Base-by-base conservation (phyloP, 306 rosid species). In the Arachis stenosperma region DNA sequence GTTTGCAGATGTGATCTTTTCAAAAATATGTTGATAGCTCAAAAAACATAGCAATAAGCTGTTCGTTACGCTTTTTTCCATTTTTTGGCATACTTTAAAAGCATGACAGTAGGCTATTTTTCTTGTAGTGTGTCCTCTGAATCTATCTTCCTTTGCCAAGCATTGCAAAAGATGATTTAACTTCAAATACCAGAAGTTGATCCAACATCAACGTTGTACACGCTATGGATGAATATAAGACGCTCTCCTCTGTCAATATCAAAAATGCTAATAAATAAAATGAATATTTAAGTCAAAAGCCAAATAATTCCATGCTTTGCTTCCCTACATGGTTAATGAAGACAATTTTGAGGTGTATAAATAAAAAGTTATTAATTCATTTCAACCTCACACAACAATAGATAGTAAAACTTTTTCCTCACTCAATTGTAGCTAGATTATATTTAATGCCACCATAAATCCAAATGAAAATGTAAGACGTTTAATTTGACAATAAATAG, bases 151-250 rank as follows among this genome's bases (percentile, higher is more conserved):
- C 27, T 22, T 22, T 22, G 27, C 27, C 27, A 22, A 22, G 27
- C 27, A 22, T 0, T 22, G 27, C 27, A 22, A 22, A 22, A 22
- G 27, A 22, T 22, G 27, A 22, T 22, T 22, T 22, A 22, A 22
- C 27, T 22, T 22, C 27, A 22, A 22, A 22, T 22, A 22, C 27
- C 27, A 70, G 88, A 78, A 64, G 13, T 46, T 55, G 92, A 76
- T 81, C 60, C 70, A 6, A 50, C 7, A 53, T 60, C 60, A 75
- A 73, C 61, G 69, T 67, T 33, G 55, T 81, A 84, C 64, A 82
- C 36, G 30, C 74, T 81, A 67, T 89, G 90, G 59, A 91, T 67
- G 84, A 89, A 89, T 66, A 94, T 62, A 71, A 69, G 95, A 61
- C 74, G 85, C 78, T 81, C 87, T 72, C 82, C 96, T 74, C 98